Conservation (phyloP, 2,329 filamentous ascomycete species). For the Claviceps sp. region DNA sequence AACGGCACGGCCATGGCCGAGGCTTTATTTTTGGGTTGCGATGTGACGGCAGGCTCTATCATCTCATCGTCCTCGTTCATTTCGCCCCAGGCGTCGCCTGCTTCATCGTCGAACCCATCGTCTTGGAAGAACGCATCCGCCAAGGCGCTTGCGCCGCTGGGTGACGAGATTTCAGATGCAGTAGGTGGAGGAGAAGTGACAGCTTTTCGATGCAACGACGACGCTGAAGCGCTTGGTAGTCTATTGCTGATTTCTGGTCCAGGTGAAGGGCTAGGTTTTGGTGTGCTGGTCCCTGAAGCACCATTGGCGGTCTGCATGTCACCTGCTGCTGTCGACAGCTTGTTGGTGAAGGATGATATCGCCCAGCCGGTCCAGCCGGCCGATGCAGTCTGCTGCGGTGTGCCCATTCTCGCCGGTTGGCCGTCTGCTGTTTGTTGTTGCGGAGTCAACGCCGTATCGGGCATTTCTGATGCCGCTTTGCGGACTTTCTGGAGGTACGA, state of each 20-base stretch:
- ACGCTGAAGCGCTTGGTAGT: slow-evolving; percentile 37
- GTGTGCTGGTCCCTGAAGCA: slow-evolving; percentile 24
- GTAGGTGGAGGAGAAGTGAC: slow-evolving; percentile 36
- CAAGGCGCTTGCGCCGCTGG: slow-evolving; percentile 27
- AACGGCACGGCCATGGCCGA: slow-evolving; percentile 38
- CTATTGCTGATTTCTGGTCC: slow-evolving; percentile 22
- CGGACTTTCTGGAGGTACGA: slow-evolving; percentile 71
- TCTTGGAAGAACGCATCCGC: slow-evolving; percentile 41
- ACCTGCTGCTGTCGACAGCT: slow-evolving; percentile 68
- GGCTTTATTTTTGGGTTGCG: slow-evolving; percentile 15
- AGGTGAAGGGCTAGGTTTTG: slow-evolving; percentile 27
- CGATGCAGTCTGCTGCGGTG: slow-evolving; percentile 51
- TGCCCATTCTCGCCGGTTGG: slow-evolving; percentile 60
- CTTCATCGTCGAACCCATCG: slow-evolving; percentile 41
- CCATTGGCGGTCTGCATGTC: slow-evolving; percentile 58
- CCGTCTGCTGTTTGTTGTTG: slow-evolving; percentile 40
- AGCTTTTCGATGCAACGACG: slow-evolving; percentile 46
- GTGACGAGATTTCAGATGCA: slow-evolving; percentile 34
- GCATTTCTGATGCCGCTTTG: slow-evolving; percentile 64
- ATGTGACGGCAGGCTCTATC: slow-evolving; percentile 20
- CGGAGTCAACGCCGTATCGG: slow-evolving; percentile 65
- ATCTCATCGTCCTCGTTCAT: slow-evolving; percentile 41
- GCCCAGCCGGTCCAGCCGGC: slow-evolving; percentile 82
- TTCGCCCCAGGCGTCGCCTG: slow-evolving; percentile 64
- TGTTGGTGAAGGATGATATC: slow-evolving; percentile 97